Conservation (phyloP, 441 rosid genomes). For the Daphne laureola region DNA sequence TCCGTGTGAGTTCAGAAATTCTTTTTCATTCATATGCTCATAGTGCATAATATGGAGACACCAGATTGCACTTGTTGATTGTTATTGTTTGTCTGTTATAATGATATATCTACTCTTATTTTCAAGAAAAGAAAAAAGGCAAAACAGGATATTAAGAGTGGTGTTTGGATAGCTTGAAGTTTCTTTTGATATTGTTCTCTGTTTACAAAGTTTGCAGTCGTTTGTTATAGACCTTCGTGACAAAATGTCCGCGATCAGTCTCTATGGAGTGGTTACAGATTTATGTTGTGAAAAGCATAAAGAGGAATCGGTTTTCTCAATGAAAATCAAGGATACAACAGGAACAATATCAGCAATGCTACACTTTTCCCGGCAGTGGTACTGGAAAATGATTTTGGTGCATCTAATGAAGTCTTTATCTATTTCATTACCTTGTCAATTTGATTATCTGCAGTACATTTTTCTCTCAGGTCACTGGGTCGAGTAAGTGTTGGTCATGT, state of each 20-base stretch:
- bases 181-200: slow-evolving; percentile 14
- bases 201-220: slow-evolving; percentile 54
- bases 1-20: slow-evolving; percentile 46
- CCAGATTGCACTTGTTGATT: background rate
- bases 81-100: background rate
- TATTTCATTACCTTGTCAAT: background rate
- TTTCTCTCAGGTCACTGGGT: slow-evolving; percentile 68
- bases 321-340: slow-evolving; percentile 63
- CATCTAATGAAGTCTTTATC: slow-evolving; percentile 1
- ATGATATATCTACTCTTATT: slow-evolving; percentile 4
- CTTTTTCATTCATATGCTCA: no score
- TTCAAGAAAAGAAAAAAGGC: no score
- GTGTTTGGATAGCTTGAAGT: no score
- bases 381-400: slow-evolving; percentile 13
- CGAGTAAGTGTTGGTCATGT: slow-evolving; percentile 73
- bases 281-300: slow-evolving; percentile 32
- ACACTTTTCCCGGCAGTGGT: slow-evolving; percentile 72
- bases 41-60: no score
- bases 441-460: background rate
- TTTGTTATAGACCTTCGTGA: slow-evolving; percentile 51
- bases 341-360: slow-evolving; percentile 73
- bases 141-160: no score
- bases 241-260: slow-evolving; percentile 83
- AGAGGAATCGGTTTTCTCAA: slow-evolving; percentile 38
- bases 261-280: slow-evolving; percentile 65